Base-by-base conservation (phyloP, 1,139 yeast genomes). In the Pichia sp. region DNA sequence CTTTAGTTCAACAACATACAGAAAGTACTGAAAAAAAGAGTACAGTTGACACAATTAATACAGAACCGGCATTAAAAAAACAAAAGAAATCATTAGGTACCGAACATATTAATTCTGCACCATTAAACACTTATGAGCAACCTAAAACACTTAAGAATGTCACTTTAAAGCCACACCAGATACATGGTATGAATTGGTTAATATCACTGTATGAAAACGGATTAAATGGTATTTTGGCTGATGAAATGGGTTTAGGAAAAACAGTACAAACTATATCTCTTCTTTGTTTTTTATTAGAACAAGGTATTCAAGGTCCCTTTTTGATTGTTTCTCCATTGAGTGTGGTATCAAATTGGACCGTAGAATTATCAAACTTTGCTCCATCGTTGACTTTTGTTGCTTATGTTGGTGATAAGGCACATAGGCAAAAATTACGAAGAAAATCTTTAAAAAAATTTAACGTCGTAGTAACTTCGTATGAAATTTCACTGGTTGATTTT, bases 181-280 rank as follows among this genome's bases (percentile, higher is more conserved):
- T 87, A 27, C 92, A 85, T 46, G 98, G 97, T 0, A 73, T 90
- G 47, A 90, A 87, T 54, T 92, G 97, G 97, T 67, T 92, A 41
- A 75, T 82, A 11, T 84, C 96, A 0, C 68, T 92, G 29, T 92
- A 84, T 61, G 95, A 90, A 61, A 92, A 92, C 62, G 98, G 97
- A 0, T 69, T 92, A 30, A 92, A 92, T 64, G 98, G 98, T 3
- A 89, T 92, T 31, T 67, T 92, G 29, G 97, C 97, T 0, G 97
- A 92, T 64, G 97, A 90, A 62, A 92, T 90, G 97, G 97, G 97
- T 0, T 68, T 89, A 35, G 97, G 98, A 6, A 90, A 90, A 60
- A 92, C 97, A 0, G 65, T 90, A 11, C 96, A 90, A 61, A 83
- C 94, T 39, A 86, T 92, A 46, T 74, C 95, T 0, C 72, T 90